Base-by-base conservation (phyloP, 352 stramenopile genomes). In the Phytophthora kernoviae region DNA sequence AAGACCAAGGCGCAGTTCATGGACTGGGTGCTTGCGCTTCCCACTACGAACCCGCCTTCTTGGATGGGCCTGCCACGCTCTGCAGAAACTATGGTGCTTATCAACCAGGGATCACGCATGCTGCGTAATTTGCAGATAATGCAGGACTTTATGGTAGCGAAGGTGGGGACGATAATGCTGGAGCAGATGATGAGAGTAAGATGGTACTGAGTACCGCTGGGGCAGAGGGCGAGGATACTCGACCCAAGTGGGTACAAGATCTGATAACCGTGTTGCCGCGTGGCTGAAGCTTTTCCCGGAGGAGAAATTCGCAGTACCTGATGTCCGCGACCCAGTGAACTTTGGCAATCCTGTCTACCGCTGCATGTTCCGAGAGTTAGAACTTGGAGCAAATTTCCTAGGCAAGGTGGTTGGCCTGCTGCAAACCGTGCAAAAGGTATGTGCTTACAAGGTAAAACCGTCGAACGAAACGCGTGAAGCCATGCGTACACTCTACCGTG, bases 61-160 rank as follows among this genome's bases (percentile, higher is more conserved):
- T 98, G 94, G 94, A 86, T 98, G 43, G 94, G 93, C 8, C 72
- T 98, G 15, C 88, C 91, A 18, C 77, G 81, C n/a, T 98, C 92
- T 1, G 94, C 94, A 1, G 94, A 98, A 66, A 94, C 70, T 10
- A 93, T 95, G 70, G 73, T 98, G 21, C 70, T 98, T 18, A 90
- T 89, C 21, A 88, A 70, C 20, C 81, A 97, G 56, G 87, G 88
- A 18, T 62, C 72, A 34, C 68, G 70, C 6, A 96, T 87, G 71
- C 52, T 96, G 34, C 82, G 84, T 37, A 91, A 95, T 52, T 79
- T 96, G 46, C 83, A 93, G 50, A 57, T 87, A 6, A 85, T 95
- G 70, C 86, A 96, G 58, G 86, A 96, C 54, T 71, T 88, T 91
- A 90, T 51, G 85, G 85, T 26, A 88, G 54, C 24, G 82, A 93